Percentiles rank a stretch among this genome's conserved stretches.
Conservation (phyloP, 805 yeast genomes). For the Starmerella powellii region DNA sequence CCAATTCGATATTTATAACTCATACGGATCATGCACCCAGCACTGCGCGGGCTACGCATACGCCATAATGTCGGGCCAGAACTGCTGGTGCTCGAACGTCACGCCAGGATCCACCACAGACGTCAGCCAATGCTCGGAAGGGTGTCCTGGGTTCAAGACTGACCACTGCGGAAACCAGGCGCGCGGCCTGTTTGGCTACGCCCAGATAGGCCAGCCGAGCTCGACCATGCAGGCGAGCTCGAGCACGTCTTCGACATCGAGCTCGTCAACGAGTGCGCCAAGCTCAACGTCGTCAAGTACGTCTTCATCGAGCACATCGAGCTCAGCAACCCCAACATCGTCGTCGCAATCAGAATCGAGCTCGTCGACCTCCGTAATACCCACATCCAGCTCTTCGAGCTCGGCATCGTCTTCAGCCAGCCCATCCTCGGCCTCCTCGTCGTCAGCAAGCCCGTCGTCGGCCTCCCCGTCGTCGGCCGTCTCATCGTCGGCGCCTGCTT, state of each 20-base stretch:
- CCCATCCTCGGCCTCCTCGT: constrained; percentile 1
- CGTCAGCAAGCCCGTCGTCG: constrained; percentile 6
- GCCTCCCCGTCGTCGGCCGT: constrained; percentile 5
- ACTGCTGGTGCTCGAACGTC: constrained; percentile 52
- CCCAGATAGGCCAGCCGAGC: constrained; percentile 32
- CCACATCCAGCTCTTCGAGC: constrained; percentile 16
- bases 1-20: constrained; percentile 27
- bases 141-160: constrained; percentile 37
- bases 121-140: constrained; percentile 28
- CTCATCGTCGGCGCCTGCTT: constrained; percentile 5
- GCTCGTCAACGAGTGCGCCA: constrained; percentile 17
- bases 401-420: constrained; percentile 1
- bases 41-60: constrained; percentile 40
- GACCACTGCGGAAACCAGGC: constrained; percentile 36
- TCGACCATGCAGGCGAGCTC: constrained; percentile 24
- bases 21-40: constrained; percentile 42
- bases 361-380: constrained; percentile 9
- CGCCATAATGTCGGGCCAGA: constrained; percentile 40
- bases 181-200: constrained; percentile 43
- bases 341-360: constrained; percentile 24
- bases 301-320: constrained; percentile 1
- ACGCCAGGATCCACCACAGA: constrained; percentile 36
- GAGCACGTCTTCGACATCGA: constrained; percentile 8
- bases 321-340: not conserved
- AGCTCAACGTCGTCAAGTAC: constrained; percentile 6